These are phyloP conservation scores for Sporopachydermia lactativora DNA, from an alignment of 805 yeast genomes.

Conservation along the genomic window DNA sequence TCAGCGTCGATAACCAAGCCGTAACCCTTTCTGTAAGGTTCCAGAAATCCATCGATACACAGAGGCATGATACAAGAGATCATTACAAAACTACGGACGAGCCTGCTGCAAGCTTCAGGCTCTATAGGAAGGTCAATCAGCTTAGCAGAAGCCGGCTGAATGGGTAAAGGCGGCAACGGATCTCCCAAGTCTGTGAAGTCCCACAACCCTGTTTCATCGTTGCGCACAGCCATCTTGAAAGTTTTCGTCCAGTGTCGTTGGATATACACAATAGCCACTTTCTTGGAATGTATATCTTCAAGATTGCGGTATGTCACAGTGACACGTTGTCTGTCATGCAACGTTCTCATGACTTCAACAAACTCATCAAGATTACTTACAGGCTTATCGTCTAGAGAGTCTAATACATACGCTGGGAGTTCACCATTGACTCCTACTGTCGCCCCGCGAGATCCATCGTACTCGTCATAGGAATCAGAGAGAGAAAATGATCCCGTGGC, in stretches of 20 bases:
- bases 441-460: conserved; percentile 10
- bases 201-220: conserved; percentile 44
- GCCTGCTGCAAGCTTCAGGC: conserved; percentile 32
- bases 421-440: conserved; percentile 24
- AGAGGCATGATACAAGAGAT: conserved; percentile 53
- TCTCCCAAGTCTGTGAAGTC: conserved; percentile 35
- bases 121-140: conserved; percentile 52
- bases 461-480: conserved; percentile 26
- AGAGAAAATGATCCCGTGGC: conserved; percentile 59
- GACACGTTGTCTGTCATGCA: conserved; percentile 67
- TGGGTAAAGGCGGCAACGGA: conserved; percentile 40
- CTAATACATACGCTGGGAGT: conserved; percentile 67
- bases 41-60: conserved; percentile 63
- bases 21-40: conserved; percentile 44
- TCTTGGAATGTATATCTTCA: conserved; percentile 65
- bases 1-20: conserved; percentile 76
- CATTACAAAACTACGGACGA: conserved; percentile 58
- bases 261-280: conserved; percentile 48
- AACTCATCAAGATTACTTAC: conserved; percentile 66
- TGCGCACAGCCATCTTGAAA: conserved; percentile 51
- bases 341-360: conserved; percentile 58
- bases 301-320: conserved; percentile 62
- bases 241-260: conserved; percentile 79
- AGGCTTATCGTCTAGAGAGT: conserved; percentile 58
- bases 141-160: conserved; percentile 43